These are phyloP conservation scores for Botrytis paeoniae DNA, from an alignment of 2,329 filamentous ascomycete species.

Conservation along the genomic window DNA sequence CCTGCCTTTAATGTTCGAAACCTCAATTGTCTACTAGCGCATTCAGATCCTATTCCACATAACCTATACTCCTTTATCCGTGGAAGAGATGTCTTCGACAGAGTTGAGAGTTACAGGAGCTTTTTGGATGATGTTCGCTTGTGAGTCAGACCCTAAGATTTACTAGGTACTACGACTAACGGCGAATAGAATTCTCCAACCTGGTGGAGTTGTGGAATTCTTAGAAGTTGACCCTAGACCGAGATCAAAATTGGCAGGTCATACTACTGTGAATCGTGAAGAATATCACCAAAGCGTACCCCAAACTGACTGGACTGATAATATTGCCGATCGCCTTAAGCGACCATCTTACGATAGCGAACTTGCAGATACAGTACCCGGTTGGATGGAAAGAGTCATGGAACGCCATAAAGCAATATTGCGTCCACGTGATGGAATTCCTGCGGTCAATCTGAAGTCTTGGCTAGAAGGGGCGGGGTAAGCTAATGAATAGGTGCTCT, in stretches of 20 bases:
- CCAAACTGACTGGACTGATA: slow-evolving; percentile 31
- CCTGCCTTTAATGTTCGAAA: slow-evolving; percentile 35
- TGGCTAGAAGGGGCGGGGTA: slow-evolving; percentile 36
- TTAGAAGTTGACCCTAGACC: slow-evolving; percentile 36
- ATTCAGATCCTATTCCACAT: slow-evolving; percentile 30
- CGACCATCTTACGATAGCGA: slow-evolving; percentile 28
- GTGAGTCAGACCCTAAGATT: slow-evolving; percentile 21
- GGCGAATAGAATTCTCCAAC: slow-evolving; percentile 28
- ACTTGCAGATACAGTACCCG: slow-evolving; percentile 29
- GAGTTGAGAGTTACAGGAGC: slow-evolving; percentile 33
- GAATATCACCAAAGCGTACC: slow-evolving; percentile 27
- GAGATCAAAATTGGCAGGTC: slow-evolving; percentile 20
- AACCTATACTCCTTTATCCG: slow-evolving; percentile 35
- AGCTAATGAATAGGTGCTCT: slow-evolving; percentile 11
- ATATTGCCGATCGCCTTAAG: slow-evolving; percentile 32
- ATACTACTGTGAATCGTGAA: not conserved
- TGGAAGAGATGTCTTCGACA: slow-evolving; percentile 35
- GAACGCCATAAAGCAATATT: slow-evolving; percentile 31
- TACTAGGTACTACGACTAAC: slow-evolving; percentile 10
- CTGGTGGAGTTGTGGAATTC: slow-evolving; percentile 37
- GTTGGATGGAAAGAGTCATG: slow-evolving; percentile 33
- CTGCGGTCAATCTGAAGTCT: slow-evolving; percentile 33
- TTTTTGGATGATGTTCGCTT: slow-evolving; percentile 35
- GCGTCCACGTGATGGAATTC: slow-evolving; percentile 32
- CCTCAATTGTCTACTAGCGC: slow-evolving; percentile 30